A percentile compares a stretch with the other conserved stretches of the same genome.
phyloP scores from a whole-genome alignment of 2,329 filamentous ascomycete genomes.

The Emergomyces pasteurianus region DNA sequence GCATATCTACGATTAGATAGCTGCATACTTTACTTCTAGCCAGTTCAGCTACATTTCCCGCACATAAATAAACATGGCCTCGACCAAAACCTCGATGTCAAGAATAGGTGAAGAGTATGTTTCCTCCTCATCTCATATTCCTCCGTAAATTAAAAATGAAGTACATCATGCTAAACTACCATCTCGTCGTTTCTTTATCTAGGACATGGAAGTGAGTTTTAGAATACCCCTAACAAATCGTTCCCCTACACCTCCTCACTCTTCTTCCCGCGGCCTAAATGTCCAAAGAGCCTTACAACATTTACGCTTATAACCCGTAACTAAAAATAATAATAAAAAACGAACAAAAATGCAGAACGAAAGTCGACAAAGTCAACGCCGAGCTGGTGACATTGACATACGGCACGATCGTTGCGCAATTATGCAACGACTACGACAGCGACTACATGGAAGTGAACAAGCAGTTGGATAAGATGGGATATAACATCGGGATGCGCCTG shows the following conservation, averaged over 20 bases:
- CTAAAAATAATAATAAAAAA: not conserved
- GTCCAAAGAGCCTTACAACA: not conserved
- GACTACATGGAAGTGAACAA: constrained; percentile 95
- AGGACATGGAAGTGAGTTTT: constrained; percentile 84
- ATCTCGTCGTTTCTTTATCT: constrained; percentile 23
- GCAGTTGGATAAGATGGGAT: constrained; percentile 97
- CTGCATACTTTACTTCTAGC: not conserved
- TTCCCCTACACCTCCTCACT: not conserved
- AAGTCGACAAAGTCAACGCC: constrained; percentile 94
- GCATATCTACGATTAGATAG: not conserved
- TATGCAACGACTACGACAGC: constrained; percentile 91
- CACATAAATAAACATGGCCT: constrained; percentile 34
- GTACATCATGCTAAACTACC: constrained; percentile 7
- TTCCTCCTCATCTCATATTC: constrained; percentile 3
- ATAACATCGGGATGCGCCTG: constrained; percentile 89
- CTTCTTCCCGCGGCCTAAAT: not conserved
- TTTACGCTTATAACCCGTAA: not conserved
- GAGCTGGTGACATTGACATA: constrained; percentile 96
- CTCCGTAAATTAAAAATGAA: too few species aligned
- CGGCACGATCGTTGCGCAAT: constrained; percentile 89
- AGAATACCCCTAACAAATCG: constrained; percentile 4
- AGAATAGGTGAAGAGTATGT: constrained; percentile 65
- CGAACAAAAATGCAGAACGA: constrained; percentile 50
- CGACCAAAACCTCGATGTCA: constrained; percentile 55
- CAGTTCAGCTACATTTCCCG: not conserved